Base-by-base conservation (phyloP, 257 asterid species). In the Ehretia macrophylla region DNA sequence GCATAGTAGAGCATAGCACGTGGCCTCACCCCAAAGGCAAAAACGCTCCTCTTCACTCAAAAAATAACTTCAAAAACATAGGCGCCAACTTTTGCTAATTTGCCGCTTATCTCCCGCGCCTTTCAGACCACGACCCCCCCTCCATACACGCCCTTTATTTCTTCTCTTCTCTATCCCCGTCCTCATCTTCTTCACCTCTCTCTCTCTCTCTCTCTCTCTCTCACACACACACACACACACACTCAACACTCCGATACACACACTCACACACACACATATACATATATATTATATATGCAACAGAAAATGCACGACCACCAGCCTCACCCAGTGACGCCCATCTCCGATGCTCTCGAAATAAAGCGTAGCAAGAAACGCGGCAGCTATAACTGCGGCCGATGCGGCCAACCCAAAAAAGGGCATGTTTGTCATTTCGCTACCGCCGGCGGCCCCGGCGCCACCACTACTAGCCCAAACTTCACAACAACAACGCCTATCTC, bases 51-150 rank as follows among this genome's bases (percentile, higher is more conserved):
- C n/a, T n/a, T n/a, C n/a, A n/a, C n/a, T n/a, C n/a, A 27, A 12
- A 38, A 45, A 49, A 17, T 10, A 39, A 32, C 53, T 79, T 75
- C 27, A 55, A 80, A 77, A 49, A 42, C 69, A n/a, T 51, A 56
- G 81, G 97, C 97, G 97, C 94, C 90, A 85, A 82, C n/a, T n/a
- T n/a, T n/a, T n/a, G n/a, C n/a, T n/a, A n/a, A 66, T 50, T 54
- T 57, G 58, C 20, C 62, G 47, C 59, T n/a, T 63, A 55, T 64
- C 83, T 83, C 86, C 86, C 93, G 87, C 95, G 81, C 83, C 77
- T 53, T 62, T 62, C 73, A 66, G 56, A 20, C 74, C 64, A 56
- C 79, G 83, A 71, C 85, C n/a, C n/a, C n/a, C n/a, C n/a, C n/a
- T n/a, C n/a, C n/a, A n/a, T n/a, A n/a, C n/a, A n/a, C n/a, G n/a